Conservation (phyloP, 257 asterid genomes). For the Anisodus tanguticus region DNA sequence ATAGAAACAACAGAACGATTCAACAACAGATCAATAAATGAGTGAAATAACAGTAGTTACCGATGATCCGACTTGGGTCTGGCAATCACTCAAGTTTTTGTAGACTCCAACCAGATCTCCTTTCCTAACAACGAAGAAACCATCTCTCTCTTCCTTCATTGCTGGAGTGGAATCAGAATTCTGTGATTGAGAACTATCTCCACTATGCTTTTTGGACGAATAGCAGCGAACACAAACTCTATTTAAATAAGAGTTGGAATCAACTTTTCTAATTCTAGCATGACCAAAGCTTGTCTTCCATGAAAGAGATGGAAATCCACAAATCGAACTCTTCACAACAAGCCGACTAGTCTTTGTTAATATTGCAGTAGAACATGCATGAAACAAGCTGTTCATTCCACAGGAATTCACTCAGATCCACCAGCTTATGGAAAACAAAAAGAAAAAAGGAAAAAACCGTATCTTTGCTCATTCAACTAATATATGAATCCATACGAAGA, state of each 20-base stretch:
- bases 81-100: conserved; percentile 93
- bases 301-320: conserved; percentile 44
- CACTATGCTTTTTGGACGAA: conserved; percentile 56
- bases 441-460: background rate
- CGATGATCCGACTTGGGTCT: conserved; percentile 96
- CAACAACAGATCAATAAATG: conserved; percentile 22
- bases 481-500: conserved; percentile 17
- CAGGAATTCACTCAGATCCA: conserved; percentile 37
- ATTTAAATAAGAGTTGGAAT: conserved; percentile 43
- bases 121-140: conserved; percentile 92
- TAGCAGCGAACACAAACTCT: conserved; percentile 52
- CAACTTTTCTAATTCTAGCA: conserved; percentile 50
- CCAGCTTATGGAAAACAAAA: conserved; percentile 47
- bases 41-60: conserved; percentile 51
- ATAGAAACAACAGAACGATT: background rate
- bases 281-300: conserved; percentile 47
- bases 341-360: conserved; percentile 48
- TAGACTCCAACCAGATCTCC: conserved; percentile 89
- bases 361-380: conserved; percentile 55
- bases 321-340: conserved; percentile 45
- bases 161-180: conserved; percentile 44
- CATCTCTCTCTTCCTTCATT: conserved; percentile 90
- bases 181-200: conserved; percentile 46
- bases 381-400: conserved; percentile 79
- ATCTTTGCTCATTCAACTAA: conserved; percentile 12